phyloP scores from a whole-genome alignment of 2,329 filamentous ascomycete genomes.

The Colletotrichum simmondsii region DNA sequence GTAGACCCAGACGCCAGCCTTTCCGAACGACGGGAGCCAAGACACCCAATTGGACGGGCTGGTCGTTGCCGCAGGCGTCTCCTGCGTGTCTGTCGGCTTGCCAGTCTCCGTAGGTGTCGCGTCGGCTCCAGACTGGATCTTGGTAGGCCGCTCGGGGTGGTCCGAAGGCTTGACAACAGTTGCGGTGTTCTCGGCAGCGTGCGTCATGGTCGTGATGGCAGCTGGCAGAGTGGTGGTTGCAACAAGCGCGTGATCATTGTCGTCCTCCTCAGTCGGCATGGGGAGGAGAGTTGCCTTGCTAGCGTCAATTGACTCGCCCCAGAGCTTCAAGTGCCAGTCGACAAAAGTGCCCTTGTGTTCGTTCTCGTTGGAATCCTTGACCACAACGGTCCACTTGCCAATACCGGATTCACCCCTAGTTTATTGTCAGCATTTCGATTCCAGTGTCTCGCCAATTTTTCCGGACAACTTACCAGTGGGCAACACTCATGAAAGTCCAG shows the following conservation, averaged over 20 bases:
- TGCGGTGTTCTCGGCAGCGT: slow-evolving; percentile 54
- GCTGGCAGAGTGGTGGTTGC: slow-evolving; percentile 66
- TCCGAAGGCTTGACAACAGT: slow-evolving; percentile 64
- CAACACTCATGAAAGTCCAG: slow-evolving; percentile 99
- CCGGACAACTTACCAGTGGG: slow-evolving; percentile 78
- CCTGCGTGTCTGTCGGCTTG: slow-evolving; percentile 43
- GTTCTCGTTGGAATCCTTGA: slow-evolving; percentile 87
- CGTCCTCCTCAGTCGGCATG: slow-evolving; percentile 84
- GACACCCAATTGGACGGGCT: slow-evolving; percentile 81
- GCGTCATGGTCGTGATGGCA: slow-evolving; percentile 71
- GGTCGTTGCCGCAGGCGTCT: slow-evolving; percentile 50
- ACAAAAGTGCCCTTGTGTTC: slow-evolving; percentile 80
- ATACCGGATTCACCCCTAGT: slow-evolving; percentile 85
- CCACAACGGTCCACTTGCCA: slow-evolving; percentile 90
- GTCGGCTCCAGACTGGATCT: slow-evolving; percentile 50
- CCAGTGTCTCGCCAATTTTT: too few relatives aligned
- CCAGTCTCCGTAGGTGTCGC: slow-evolving; percentile 43
- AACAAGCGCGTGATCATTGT: slow-evolving; percentile 80
- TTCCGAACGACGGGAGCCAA: slow-evolving; percentile 90
- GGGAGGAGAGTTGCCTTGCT: slow-evolving; percentile 79
- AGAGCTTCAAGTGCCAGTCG: slow-evolving; percentile 94
- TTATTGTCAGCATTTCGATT: neutral
- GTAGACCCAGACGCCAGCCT: slow-evolving; percentile 93
- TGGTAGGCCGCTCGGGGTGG: slow-evolving; percentile 73
- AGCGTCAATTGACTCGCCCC: slow-evolving; percentile 87